phyloP scores from a whole-genome alignment of 306 rosid genomes.

The Casuarina cunninghamiana region DNA sequence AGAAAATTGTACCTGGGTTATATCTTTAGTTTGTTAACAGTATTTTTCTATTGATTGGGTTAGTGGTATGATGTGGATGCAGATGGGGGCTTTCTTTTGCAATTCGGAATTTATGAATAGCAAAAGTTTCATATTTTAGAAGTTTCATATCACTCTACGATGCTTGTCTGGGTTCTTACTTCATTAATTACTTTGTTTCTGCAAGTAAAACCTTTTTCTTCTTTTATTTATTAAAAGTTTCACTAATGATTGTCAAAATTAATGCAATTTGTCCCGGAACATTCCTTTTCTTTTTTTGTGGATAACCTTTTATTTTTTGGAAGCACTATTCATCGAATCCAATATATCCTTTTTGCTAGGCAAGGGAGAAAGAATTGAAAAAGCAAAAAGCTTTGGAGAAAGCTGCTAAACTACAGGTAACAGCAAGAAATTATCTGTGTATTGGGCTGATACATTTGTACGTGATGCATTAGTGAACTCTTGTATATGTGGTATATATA shows the following conservation, averaged over 20 bases:
- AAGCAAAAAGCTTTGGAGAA: slow-evolving; percentile 73
- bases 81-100: too few relatives aligned
- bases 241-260: too few relatives aligned
- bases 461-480: background rate
- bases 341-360: slow-evolving; percentile 48
- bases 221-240: background rate
- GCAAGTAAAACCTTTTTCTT: background rate
- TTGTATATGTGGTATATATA: slow-evolving; percentile 14
- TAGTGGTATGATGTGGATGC: too few relatives aligned
- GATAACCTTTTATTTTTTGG: slow-evolving; percentile 1
- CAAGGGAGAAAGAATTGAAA: slow-evolving; percentile 89
- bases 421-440: background rate
- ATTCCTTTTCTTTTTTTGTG: background rate
- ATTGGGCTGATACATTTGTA: slow-evolving; percentile 9
- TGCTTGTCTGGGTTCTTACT: too few relatives aligned
- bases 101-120: too few relatives aligned
- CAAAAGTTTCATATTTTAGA: too few relatives aligned
- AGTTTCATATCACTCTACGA: too few relatives aligned
- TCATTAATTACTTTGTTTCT: too few relatives aligned
- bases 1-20: too few relatives aligned
- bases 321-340: slow-evolving; percentile 2
- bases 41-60: too few relatives aligned
- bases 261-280: background rate
- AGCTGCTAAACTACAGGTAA: slow-evolving; percentile 77
- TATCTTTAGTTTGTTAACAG: too few relatives aligned